Base-by-base conservation (phyloP, 1,284 basidiomycete species). In the Papiliotrema laurentii region DNA sequence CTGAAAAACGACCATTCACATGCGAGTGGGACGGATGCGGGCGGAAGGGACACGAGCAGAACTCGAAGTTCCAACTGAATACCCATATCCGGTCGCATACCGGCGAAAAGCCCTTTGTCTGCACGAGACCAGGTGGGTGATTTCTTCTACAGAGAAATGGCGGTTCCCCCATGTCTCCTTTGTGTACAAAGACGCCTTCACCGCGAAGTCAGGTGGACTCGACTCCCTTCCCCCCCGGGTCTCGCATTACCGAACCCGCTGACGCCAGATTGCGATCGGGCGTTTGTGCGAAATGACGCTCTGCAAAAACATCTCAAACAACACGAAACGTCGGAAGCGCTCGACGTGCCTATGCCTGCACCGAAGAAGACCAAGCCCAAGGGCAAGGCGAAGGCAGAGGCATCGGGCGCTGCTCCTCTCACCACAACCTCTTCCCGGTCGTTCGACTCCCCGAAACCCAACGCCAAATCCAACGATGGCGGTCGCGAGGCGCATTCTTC, bases 281-380 rank as follows among this genome's bases (percentile, higher is more conserved):
- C 89, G 19, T 98, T 98, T 75, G 93, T 89, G 26, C 84, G 94
- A 54, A 93, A 89, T 19, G 94, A 98, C 77, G 94, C 97, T 70
- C 82, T 98, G 59, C 96, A 56, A 50, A 71, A 71, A 47, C 69
- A 71, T 39, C 53, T 67, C 21, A 57, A 64, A 28, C 49, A 58
- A 22, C 66, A 63, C 52, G 52, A 10, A 7, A 22, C 25, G 19
- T 7, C 19, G 31, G 24, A 41, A 19, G 14, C 4, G 30, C 9
- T n/a, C 9, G 10, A 21, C 27, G 21, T 31, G 31, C 24, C 5
- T 38, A 25, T 24, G 40, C 40, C 40, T 13, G 5, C 43, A 18
- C 36, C 50, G 2, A 16, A 19, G 9, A 46, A 40, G 38, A 36
- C 37, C 24, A 40, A 43, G 34, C 14, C 31, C 13, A 45, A 45